These are phyloP conservation scores for Xylaria curta DNA, from an alignment of 495 filamentous ascomycete species.

Conservation along the genomic window DNA sequence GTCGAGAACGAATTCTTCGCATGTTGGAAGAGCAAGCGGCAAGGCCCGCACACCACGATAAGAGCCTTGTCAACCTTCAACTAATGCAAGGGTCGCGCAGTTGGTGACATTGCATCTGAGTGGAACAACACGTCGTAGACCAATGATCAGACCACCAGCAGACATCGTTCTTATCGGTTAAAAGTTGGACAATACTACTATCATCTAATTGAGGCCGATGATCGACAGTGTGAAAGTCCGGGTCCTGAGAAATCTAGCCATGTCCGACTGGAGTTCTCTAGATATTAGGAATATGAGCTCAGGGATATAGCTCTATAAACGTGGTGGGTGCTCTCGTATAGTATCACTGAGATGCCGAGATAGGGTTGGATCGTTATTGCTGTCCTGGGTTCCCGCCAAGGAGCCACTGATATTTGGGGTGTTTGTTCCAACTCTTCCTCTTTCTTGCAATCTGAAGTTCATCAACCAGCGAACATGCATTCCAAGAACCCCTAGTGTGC, in stretches of 20 bases:
- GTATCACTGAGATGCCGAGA: conserved; percentile 33
- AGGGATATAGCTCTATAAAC: conserved; percentile 24
- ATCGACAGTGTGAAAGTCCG: background rate
- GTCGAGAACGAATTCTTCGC: background rate
- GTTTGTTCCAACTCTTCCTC: conserved; percentile 33
- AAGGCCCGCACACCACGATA: background rate
- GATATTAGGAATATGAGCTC: background rate
- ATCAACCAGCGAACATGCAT: conserved; percentile 65
- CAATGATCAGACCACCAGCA: background rate
- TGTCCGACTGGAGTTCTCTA: background rate
- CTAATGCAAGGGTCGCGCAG: background rate
- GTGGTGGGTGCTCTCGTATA: conserved; percentile 38
- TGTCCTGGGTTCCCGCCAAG: conserved; percentile 30
- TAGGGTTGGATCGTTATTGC: conserved; percentile 24
- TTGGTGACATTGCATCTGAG: background rate
- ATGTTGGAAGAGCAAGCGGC: background rate
- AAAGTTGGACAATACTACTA: background rate
- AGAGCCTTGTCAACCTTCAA: background rate
- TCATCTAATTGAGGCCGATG: background rate
- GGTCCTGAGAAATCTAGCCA: background rate
- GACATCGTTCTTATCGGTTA: background rate
- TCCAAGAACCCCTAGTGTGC: conserved; percentile 55
- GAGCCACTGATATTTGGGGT: conserved; percentile 21
- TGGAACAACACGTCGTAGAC: background rate
- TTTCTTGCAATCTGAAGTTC: conserved; percentile 53